Base-by-base conservation (phyloP, 1,284 basidiomycete species). In the Moesziomyces sp. region DNA sequence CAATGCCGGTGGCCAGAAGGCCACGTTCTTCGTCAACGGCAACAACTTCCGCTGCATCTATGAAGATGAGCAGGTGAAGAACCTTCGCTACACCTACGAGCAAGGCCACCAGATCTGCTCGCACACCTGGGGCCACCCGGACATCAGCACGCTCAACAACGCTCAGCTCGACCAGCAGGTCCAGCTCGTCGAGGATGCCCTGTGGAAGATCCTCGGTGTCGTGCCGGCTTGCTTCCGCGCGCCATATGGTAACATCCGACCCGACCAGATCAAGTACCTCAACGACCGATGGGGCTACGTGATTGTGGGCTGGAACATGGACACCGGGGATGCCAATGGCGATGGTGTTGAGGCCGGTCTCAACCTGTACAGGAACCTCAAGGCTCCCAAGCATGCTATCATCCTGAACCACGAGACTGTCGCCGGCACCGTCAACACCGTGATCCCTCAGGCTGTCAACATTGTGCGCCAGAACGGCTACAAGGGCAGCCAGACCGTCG, bases 361-460 rank as follows among this genome's bases (percentile, higher is more conserved):
- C 28, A 63, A 74, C 13, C 19, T 73, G 24, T 75, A 76, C 66
- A 53, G 48, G 30, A 53, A 53, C 40, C 52, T 79, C 18, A 60
- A 57, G 33, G 50, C 77, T 11, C 77, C 77, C 26, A 66, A 46
- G 24, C 56, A 72, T 16, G 75, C 72, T 28, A 80, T 80, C 42
- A 52, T 79, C 11, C 65, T 80, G 44, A 79, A 78, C 58, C 78
- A 80, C 63, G 78, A 80, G 65, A 80, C 78, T 14, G 77, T 76
- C 18, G 7, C 57, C 2, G 68, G 55, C 3, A 79, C 78, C 11
- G 43, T 50, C 21, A 42, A 62, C 45, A 54, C 47, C 7, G 56
- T 77, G 18, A 72, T 80, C 44, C 78, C 78, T 8, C 56, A 71
- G 38, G 76, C 75, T 18, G 56, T 79, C 66, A 58, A 77, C 24